Conservation (phyloP, 805 yeast species). For the Metschnikowia lochheadii region DNA sequence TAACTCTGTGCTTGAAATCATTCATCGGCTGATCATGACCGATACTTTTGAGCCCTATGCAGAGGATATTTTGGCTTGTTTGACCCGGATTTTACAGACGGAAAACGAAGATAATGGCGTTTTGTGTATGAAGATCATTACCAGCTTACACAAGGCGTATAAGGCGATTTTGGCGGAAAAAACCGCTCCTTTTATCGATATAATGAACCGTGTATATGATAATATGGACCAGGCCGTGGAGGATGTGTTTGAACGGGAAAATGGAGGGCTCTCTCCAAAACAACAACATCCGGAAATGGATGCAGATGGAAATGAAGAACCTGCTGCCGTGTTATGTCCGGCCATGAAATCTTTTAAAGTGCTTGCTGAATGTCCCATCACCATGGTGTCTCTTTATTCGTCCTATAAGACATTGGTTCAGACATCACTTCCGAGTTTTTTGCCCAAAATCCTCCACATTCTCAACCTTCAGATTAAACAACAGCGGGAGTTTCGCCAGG, state of each 20-base stretch:
- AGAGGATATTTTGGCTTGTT: conserved; percentile 50
- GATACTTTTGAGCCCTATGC: conserved; percentile 76
- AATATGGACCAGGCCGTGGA: conserved; percentile 74
- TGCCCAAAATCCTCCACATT: conserved; percentile 76
- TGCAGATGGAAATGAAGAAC: conserved; percentile 23
- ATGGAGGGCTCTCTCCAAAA: conserved; percentile 6
- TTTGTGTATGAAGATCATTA: conserved; percentile 79
- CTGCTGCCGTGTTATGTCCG: conserved; percentile 50
- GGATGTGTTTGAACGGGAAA: conserved; percentile 51
- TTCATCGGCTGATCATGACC: conserved; percentile 78
- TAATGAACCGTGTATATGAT: conserved; percentile 71
- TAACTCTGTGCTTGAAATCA: conserved; percentile 67
- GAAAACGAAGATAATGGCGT: conserved; percentile 98
- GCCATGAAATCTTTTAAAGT: conserved; percentile 86
- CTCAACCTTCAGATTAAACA: conserved; percentile 76
- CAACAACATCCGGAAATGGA: conserved; percentile 10
- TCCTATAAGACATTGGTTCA: conserved; percentile 75
- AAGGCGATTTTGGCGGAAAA: conserved; percentile 62
- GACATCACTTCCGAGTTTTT: conserved; percentile 65
- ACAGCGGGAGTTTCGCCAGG: conserved; percentile 45
- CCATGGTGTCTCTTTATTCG: conserved; percentile 88
- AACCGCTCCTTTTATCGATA: conserved; percentile 73
- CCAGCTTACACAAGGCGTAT: conserved; percentile 81
- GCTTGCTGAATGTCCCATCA: conserved; percentile 93
- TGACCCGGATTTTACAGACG: conserved; percentile 55